Evolutionary conservation across 129 eudicot species (phyloP), one percentile per base, ranked within the genome.

Genomic region (Flaveria robusta): DNA sequence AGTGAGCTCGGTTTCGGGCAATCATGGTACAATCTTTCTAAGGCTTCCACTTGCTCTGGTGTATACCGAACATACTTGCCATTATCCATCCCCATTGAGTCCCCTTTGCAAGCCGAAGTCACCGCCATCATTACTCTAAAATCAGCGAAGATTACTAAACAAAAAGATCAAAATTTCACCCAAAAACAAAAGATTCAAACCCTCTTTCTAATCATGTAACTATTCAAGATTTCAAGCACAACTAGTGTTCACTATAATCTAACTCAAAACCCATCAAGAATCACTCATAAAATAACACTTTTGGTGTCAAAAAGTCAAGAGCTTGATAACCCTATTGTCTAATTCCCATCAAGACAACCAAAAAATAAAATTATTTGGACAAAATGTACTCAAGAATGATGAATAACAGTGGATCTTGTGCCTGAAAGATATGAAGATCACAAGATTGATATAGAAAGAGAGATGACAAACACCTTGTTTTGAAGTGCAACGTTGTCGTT

Each of bases 1-100:
- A 92, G 89, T 12, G 97, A 92, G 69, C 93, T 92, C 0, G 97
- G 97, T 78, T 92, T 92, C 1, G 97, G 97, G 73, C 97, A 92
- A 56, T 92, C 97, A 66, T 89, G 90, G 62, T 92, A 92, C 76
- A 92, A 66, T 77, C 97, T 86, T 69, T 92, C 97, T 41, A 92
- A 82, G 70, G 97, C 97, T 76, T 92, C 97, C 37, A 92, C 97
- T 84, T 92, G 97, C 77, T 92, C 97, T 0, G 97, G 97, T 2
- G 97, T 92, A 56, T 92, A 92, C 71, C 97, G 83, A 31, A 92
- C 97, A 70, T 92, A 92, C 62, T 90, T 90, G 16, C 97, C 97
- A 39, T 86, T 85, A 58, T 92, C 97, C 74, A 87, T 41, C 65
- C 80, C 91, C 93, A 89, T 75, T 66, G 87, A 75, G 72, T 85